These are phyloP conservation scores for Globisporangium orthogonon DNA, from an alignment of 352 stramenopile genomes.

Conservation along the genomic window DNA sequence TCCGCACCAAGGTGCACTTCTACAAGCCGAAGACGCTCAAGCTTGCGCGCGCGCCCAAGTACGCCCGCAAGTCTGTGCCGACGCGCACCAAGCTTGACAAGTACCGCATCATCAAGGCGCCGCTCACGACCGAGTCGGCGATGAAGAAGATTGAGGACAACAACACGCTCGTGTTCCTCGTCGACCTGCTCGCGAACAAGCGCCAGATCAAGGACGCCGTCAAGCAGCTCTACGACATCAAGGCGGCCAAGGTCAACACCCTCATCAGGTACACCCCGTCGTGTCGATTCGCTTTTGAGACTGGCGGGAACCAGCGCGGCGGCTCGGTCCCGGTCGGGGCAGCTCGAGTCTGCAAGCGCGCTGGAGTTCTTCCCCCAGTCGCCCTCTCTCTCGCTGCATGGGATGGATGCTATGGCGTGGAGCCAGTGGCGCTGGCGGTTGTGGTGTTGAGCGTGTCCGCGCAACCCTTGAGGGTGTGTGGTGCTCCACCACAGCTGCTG, in stretches of 20 bases:
- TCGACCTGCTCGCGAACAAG: conserved; percentile 99
- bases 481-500: neutral
- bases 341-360: conserved; percentile 3
- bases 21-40: conserved; percentile 98
- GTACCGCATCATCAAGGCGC: conserved; percentile 99
- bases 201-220: conserved; percentile 99
- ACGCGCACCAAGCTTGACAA: conserved; percentile 97
- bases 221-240: conserved; percentile 99
- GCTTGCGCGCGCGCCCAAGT: conserved; percentile 94
- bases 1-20: conserved; percentile 99
- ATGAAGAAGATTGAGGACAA: conserved; percentile 99
- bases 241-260: conserved; percentile 99
- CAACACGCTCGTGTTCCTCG: conserved; percentile 99
- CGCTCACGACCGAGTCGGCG: conserved; percentile 98
- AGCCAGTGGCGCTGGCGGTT: neutral
- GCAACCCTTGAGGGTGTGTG: neutral
- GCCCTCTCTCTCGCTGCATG: neutral
- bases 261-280: conserved; percentile 95
- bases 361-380: conserved; percentile 7
- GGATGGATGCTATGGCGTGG: neutral
- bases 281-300: conserved; percentile 58
- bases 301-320: conserved; percentile 13
- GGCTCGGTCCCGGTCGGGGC: conserved; percentile 10
- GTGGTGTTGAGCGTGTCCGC: neutral
- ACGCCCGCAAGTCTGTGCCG: conserved; percentile 90